These are phyloP conservation scores for Aspergillus candidus DNA, from an alignment of 2,329 filamentous ascomycete genomes.

Conservation along the genomic window DNA sequence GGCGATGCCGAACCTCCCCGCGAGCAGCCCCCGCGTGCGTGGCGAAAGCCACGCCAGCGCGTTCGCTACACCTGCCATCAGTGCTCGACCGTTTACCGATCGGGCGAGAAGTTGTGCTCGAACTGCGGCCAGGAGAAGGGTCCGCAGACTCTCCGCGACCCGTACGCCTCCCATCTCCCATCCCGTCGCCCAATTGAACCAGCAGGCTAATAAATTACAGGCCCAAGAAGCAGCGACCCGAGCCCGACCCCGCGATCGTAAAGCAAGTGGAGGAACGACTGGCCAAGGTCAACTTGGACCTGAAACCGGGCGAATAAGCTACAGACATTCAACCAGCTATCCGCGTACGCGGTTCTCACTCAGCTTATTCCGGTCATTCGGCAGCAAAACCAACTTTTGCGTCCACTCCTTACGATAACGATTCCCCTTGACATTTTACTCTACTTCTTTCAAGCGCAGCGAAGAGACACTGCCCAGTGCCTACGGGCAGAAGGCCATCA, in stretches of 20 bases:
- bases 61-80: conserved; percentile 40
- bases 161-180: conserved; percentile 27
- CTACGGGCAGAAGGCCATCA: background rate
- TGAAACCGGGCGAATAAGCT: too few relatives aligned
- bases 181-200: background rate
- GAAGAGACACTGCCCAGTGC: too few relatives aligned
- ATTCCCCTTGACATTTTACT: background rate
- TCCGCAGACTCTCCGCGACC: conserved; percentile 35
- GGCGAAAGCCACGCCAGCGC: conserved; percentile 31
- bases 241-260: conserved; percentile 35
- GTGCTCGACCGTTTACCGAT: conserved; percentile 31
- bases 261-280: conserved; percentile 36
- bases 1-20: conserved; percentile 36
- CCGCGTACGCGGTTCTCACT: background rate
- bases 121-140: conserved; percentile 39
- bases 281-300: conserved; percentile 16
- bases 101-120: conserved; percentile 28
- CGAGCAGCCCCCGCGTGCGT: conserved; percentile 31
- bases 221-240: conserved; percentile 35
- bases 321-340: too few relatives aligned
- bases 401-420: too few relatives aligned
- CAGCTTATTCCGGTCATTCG: background rate
- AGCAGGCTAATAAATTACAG: conserved; percentile 19
- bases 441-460: background rate
- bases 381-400: background rate